Base-by-base conservation (phyloP, 306 rosid species). In the Betula pendula region DNA sequence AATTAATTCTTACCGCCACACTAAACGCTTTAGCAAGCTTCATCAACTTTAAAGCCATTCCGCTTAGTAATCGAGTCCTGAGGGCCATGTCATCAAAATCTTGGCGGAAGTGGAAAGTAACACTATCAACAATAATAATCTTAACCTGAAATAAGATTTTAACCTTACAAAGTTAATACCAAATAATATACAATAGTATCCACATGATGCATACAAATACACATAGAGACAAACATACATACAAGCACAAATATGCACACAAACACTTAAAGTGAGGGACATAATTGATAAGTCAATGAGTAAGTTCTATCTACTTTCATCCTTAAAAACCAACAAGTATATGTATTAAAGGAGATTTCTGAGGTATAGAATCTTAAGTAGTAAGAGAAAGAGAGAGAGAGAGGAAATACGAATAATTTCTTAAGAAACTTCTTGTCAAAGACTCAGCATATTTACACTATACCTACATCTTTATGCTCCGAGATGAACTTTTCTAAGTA, bases 41-140 rank as follows among this genome's bases (percentile, higher is more conserved):
- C 97, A 90, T 95, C 83, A 94, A 75, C 90, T 92, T 94, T 25
- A 90, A 87, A 81, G 98, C 93, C 92, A 90, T 94, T 84, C 86
- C 96, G 81, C 93, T 56, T 6, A 94, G 92, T 79, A 94, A 83
- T 14, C 97, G 92, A 70, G 96, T 90, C 83, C 98, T 87, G 72
- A 84, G 95, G 73, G 93, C 93, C 89, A 90, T 86, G 76, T 94
- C 97, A 6, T 89, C 97, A 70, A 95, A 92, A 81, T 89, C 96
- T 92, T 92, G 97, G 85, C 93, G 93, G 71, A 92, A 95, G 82
- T 95, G 98, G 84, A 95, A 89, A 78, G 97, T 90, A 72, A 95
- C 93, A 84, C 97, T 95, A 79, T 95, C 98, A 80, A 92, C 52
- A 80, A 95, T 86, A 68, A 95, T 79, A 65, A 95, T 78, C 87